Evolutionary conservation across 2,329 filamentous ascomycete species (phyloP), one percentile per base, ranked within the genome.

Genomic region (Colletotrichum lupini): DNA sequence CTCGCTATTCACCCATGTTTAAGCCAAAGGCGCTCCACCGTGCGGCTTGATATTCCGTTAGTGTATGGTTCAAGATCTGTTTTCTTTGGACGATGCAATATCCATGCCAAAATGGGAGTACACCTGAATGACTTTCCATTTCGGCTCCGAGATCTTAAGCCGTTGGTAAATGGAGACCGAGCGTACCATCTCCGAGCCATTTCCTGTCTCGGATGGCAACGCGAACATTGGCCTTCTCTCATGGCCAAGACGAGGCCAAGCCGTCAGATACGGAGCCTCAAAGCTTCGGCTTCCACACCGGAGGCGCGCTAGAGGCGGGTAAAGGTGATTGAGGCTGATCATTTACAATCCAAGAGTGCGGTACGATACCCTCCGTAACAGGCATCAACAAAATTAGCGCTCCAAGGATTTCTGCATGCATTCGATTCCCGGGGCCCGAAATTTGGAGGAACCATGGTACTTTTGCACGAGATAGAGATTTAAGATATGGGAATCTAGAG

Each of bases 281-380:
- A 69, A 56, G 66, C 66, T 65, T 69, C 24, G 46, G 9, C 14
- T 3, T 32, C 2, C 24, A 12, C 19, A 7, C 37, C 66, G 26
- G 28, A 19, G 3, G 30, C 30, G 2, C 30, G 30, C 30, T 32
- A 42, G 24, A 19, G 14, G 49, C 7, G 7, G 16, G 14, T 16
- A 11, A 14, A 14, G 24, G 42, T 8, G 5, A 53, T 7, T n/a
- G 9, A 6, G 26, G 64, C 16, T 19, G 28, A 68, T 58, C 68
- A 42, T 59, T 60, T 32, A 24, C 60, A 2, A 35, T 73, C 26
- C n/a, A 5, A 59, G 70, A 56, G 26, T 24, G 52, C 55, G 67
- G 59, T 22, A n/a, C n/a, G 12, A 6, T 26, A 57, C 26, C 56
- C 30, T 61, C 60, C 60, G 56, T 11, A 14, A 6, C 49, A 9